phyloP scores from a whole-genome alignment of 768 basidiomycete genomes.

The Boletus reticuloceps region DNA sequence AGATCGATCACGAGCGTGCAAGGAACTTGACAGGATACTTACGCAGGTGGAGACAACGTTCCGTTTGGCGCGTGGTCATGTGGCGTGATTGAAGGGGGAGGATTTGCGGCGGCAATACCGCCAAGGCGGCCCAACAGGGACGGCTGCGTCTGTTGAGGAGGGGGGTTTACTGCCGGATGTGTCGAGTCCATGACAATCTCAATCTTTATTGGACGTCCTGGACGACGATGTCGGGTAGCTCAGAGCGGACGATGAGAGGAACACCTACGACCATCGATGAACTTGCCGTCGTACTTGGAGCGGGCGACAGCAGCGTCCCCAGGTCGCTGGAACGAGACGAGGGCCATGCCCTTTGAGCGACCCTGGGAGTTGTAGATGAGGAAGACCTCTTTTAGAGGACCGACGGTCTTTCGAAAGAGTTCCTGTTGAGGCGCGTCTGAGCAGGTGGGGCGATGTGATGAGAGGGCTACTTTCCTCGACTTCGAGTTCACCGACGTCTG shows the following conservation, averaged over 20 bases:
- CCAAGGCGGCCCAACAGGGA: constrained; percentile 41
- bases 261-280: constrained; percentile 60
- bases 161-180: constrained; percentile 14
- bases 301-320: constrained; percentile 64
- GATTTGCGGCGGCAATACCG: constrained; percentile 3
- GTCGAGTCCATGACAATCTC: constrained; percentile 56
- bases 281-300: constrained; percentile 71
- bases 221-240: not conserved
- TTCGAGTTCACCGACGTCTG: constrained; percentile 67
- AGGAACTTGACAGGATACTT: not conserved
- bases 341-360: constrained; percentile 76
- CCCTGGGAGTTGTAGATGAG: constrained; percentile 75
- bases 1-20: not conserved
- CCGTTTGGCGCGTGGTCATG: constrained; percentile 20
- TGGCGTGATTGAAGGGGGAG: not conserved
- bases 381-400: constrained; percentile 68
- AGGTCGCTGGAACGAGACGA: constrained; percentile 62
- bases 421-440: constrained; percentile 44
- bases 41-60: constrained; percentile 2
- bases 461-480: constrained; percentile 50
- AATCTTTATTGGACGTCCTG: constrained; percentile 67
- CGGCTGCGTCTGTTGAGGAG: constrained; percentile 29
- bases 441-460: not conserved
- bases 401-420: constrained; percentile 73
- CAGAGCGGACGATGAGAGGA: not conserved